These are phyloP conservation scores for Aspergillus carbonarius DNA, from an alignment of 2,329 filamentous ascomycete species.

Conservation along the genomic window DNA sequence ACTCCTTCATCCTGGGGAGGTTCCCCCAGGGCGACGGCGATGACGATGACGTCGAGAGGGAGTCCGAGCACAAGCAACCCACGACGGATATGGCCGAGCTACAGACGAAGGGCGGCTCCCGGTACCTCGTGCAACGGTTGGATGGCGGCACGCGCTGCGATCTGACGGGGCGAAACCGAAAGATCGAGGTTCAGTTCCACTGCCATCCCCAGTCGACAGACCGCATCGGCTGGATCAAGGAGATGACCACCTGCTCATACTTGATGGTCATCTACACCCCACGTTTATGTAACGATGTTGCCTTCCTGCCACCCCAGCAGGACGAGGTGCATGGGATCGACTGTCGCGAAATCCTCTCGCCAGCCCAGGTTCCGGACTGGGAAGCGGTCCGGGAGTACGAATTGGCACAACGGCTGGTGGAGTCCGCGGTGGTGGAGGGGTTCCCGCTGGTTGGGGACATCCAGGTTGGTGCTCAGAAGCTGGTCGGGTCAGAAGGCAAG, in stretches of 20 bases:
- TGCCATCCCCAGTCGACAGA: constrained; percentile 75
- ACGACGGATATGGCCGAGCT: constrained; percentile 59
- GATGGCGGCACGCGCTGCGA: constrained; percentile 81
- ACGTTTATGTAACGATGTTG: constrained; percentile 80
- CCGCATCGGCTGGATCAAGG: constrained; percentile 88
- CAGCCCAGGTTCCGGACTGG: constrained; percentile 54
- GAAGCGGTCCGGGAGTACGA: constrained; percentile 38
- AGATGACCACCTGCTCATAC: constrained; percentile 86
- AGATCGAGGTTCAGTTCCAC: constrained; percentile 76
- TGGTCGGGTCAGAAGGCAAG: constrained; percentile 56
- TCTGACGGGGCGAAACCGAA: constrained; percentile 75
- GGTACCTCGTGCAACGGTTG: constrained; percentile 81
- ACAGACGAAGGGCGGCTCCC: constrained; percentile 77
- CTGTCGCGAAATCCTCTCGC: constrained; percentile 69
- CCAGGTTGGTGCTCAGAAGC: constrained; percentile 56
- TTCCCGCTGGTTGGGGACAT: constrained; percentile 56
- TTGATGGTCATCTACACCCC: constrained; percentile 92
- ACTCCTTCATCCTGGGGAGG: constrained; percentile 74
- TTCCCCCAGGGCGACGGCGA: constrained; percentile 44
- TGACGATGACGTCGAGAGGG: constrained; percentile 29
- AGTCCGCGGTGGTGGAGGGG: constrained; percentile 29
- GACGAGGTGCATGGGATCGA: constrained; percentile 73
- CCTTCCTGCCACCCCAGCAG: constrained; percentile 78
- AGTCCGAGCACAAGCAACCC: constrained; percentile 28
- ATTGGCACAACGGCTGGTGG: constrained; percentile 32